phyloP scores from a whole-genome alignment of 192 early-diverging fungal species.

The Backusella luteola region DNA sequence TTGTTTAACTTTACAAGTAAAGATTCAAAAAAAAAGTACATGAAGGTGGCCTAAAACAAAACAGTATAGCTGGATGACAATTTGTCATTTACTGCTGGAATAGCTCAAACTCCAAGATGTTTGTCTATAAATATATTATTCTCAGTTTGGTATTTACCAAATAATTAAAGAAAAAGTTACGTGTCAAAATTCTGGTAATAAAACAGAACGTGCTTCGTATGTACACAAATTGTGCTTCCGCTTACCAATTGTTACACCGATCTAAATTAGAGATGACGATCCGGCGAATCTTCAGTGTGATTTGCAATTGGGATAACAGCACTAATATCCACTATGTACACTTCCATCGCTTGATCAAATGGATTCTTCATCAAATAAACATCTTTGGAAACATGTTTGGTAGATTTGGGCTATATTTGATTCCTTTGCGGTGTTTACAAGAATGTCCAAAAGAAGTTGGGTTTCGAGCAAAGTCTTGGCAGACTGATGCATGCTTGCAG shows the following conservation, averaged over 20 bases:
- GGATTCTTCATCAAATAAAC: constrained; percentile 83
- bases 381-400: constrained; percentile 83
- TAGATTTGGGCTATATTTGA: constrained; percentile 75
- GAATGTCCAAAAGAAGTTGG: constrained; percentile 67
- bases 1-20: no score
- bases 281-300: constrained; percentile 67
- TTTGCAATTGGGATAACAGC: constrained; percentile 82
- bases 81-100: no score
- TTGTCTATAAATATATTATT: not conserved
- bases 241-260: not conserved
- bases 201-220: not conserved
- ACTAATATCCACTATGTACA: constrained; percentile 93
- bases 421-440: constrained; percentile 73
- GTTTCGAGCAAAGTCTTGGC: constrained; percentile 69
- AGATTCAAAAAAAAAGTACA: no score
- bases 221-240: not conserved
- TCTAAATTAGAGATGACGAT: constrained; percentile 48
- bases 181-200: not conserved
- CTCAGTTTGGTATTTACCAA: not conserved
- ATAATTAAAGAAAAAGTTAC: not conserved
- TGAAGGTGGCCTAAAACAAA: no score
- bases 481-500: constrained; percentile 19
- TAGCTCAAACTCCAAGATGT: not conserved
- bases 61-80: no score
- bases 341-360: constrained; percentile 53